phyloP scores from a whole-genome alignment of 179 eudicot species.

The Nepenthes alata region DNA sequence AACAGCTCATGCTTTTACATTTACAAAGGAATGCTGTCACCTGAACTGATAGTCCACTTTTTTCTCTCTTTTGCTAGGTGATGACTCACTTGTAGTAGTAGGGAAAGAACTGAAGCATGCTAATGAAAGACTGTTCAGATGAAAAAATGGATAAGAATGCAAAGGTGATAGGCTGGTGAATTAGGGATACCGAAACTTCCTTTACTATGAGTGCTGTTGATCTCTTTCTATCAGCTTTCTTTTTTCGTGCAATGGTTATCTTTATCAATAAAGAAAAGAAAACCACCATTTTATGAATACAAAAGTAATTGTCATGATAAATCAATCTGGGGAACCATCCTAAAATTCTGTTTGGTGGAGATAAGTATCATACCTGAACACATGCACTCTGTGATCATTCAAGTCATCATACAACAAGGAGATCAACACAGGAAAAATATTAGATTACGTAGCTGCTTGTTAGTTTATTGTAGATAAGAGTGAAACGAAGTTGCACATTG shows the following conservation, averaged over 20 bases:
- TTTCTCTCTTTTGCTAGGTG: not conserved
- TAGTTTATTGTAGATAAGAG: no score
- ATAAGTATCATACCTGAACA: constrained; percentile 18
- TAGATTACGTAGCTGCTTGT: not conserved
- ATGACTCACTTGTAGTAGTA: no score
- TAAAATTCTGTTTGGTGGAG: not conserved
- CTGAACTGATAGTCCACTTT: not conserved
- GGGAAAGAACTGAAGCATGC: no score
- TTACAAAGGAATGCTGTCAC: not conserved
- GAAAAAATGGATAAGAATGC: not conserved
- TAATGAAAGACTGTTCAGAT: no score
- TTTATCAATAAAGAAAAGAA: not conserved
- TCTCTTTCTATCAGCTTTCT: no score
- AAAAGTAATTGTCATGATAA: no score
- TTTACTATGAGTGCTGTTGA: no score
- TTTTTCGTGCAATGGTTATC: not conserved
- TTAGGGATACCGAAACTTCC: no score
- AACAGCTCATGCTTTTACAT: not conserved
- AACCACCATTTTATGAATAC: not conserved
- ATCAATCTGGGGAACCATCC: no score
- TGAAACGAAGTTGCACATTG: constrained; percentile 1
- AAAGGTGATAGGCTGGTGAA: no score
- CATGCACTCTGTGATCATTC: constrained; percentile 22
- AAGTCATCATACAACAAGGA: not conserved
- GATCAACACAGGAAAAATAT: constrained; percentile 2